Base-by-base conservation (phyloP, 2,329 filamentous ascomycete species). In the Claviceps arundinis region DNA sequence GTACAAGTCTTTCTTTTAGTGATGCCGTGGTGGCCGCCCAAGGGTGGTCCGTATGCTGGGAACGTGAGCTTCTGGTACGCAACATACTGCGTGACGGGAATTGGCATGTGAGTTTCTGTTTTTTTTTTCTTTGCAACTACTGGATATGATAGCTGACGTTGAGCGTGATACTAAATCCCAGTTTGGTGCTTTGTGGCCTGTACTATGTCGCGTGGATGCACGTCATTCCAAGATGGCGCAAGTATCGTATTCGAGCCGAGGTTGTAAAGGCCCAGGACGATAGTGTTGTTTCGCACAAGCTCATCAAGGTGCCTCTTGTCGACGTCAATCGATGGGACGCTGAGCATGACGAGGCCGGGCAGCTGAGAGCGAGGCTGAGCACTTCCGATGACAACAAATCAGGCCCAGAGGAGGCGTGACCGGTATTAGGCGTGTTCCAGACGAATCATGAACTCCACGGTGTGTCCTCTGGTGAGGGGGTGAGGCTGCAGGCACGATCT, bases 1-100 rank as follows among this genome's bases (percentile, higher is more conserved):
- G 67, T 80, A 0, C 77, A 84, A 50, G 52, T 81, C 0, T 87
- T 80, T 54, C 67, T 86, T 45, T 66, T 88, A 2, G 72, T 81
- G 16, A 85, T 85, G 73, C 84, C 84, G 0, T 88, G 84, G 84
- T 84, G 81, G 57, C 84, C 84, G 2, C 85, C 84, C 0, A 69
- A 71, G 1, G 74, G 70, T 0, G 84, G 84, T 0, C 68, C 69
- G 0, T 74, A 76, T 37, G 78, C 75, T 0, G 84, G 82, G 0
- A 78, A 83, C 52, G 83, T 87, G 1, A 83, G 77, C 50, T 88
- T 89, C 64, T 88, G 80, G 78, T 89, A 87, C 56, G 83, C 74
- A 1, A 87, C 82, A 0, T 87, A 87, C 58, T 75, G 77, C 19
- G 76, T 81, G 0, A 75, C 80, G 0, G 82, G 84, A 0, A 74